Evolutionary conservation across 768 basidiomycete genomes (phyloP).

Genomic region (Lactarius tabidus): DNA sequence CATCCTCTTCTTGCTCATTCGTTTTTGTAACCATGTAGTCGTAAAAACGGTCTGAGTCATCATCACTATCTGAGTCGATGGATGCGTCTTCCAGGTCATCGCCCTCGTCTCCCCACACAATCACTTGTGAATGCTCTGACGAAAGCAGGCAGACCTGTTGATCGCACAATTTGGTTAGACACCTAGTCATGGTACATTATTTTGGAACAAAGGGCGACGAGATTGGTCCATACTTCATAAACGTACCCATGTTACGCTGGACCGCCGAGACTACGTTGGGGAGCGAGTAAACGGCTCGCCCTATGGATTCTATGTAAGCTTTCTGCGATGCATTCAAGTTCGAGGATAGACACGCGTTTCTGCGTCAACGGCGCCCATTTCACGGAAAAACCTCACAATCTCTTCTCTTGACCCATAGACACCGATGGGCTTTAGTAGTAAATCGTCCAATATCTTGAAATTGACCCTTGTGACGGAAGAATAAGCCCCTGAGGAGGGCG

Average conservation of each 20-base stretch:
- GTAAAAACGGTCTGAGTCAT: conserved; percentile 46
- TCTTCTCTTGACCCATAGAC: conserved; percentile 55
- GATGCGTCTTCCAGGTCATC: conserved; percentile 21
- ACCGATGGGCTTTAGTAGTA: too few species aligned
- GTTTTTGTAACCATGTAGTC: conserved; percentile 54
- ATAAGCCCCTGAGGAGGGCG: conserved; percentile 48
- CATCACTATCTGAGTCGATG: conserved; percentile 39
- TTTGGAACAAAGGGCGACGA: background rate
- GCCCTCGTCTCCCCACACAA: conserved; percentile 43
- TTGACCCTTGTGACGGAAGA: conserved; percentile 51
- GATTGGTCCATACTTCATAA: conserved; percentile 49
- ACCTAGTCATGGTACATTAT: background rate
- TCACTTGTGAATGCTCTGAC: conserved; percentile 40
- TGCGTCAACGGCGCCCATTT: conserved; percentile 37
- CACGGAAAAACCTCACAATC: conserved; percentile 44
- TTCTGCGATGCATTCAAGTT: background rate
- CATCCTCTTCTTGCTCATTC: conserved; percentile 53
- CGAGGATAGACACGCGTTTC: conserved; percentile 35
- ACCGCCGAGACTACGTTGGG: conserved; percentile 34
- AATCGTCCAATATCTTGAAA: conserved; percentile 48
- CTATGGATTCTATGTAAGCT: conserved; percentile 16
- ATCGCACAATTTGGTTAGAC: conserved; percentile 37
- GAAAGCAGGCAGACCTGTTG: conserved; percentile 53
- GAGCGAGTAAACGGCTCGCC: conserved; percentile 23
- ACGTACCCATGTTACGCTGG: conserved; percentile 52